Percentiles rank a stretch among this genome's conserved stretches.
Evolutionary conservation across 306 rosid species (phyloP).

Genomic region (Glycine soja): DNA sequence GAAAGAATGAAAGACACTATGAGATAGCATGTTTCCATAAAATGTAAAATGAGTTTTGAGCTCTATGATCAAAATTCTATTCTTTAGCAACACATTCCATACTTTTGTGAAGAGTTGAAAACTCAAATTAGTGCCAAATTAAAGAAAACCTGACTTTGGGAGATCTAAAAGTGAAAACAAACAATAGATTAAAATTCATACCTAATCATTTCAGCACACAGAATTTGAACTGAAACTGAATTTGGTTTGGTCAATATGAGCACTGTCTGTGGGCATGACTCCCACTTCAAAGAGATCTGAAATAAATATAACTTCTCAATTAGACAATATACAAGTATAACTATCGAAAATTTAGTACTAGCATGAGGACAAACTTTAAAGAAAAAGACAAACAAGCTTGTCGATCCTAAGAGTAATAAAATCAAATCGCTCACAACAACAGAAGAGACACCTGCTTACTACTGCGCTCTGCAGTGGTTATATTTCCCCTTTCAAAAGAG

Average conservation of each 20-base stretch:
- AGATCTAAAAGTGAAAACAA: slow-evolving; percentile 26
- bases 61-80: slow-evolving; percentile 40
- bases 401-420: slow-evolving; percentile 35
- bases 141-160: slow-evolving; percentile 27
- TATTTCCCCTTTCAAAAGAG: slow-evolving; percentile 94
- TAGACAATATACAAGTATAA: slow-evolving; percentile 44
- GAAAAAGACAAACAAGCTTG: slow-evolving; percentile 17
- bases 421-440: slow-evolving; percentile 39
- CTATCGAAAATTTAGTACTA: slow-evolving; percentile 15
- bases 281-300: slow-evolving; percentile 97
- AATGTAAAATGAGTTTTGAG: slow-evolving; percentile 27
- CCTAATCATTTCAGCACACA: slow-evolving; percentile 94
- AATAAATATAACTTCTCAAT: slow-evolving; percentile 53
- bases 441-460: slow-evolving; percentile 82
- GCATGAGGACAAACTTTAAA: slow-evolving; percentile 17
- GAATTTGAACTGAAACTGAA: slow-evolving; percentile 78
- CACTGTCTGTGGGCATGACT: slow-evolving; percentile 87
- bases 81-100: slow-evolving; percentile 23
- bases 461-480: slow-evolving; percentile 95
- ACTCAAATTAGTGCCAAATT: slow-evolving; percentile 30
- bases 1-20: slow-evolving; percentile 26
- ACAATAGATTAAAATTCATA: slow-evolving; percentile 49
- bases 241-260: slow-evolving; percentile 94
- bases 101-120: slow-evolving; percentile 33
- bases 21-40: slow-evolving; percentile 23